Conservation (phyloP, 805 yeast genomes). For the Candida ficus region DNA sequence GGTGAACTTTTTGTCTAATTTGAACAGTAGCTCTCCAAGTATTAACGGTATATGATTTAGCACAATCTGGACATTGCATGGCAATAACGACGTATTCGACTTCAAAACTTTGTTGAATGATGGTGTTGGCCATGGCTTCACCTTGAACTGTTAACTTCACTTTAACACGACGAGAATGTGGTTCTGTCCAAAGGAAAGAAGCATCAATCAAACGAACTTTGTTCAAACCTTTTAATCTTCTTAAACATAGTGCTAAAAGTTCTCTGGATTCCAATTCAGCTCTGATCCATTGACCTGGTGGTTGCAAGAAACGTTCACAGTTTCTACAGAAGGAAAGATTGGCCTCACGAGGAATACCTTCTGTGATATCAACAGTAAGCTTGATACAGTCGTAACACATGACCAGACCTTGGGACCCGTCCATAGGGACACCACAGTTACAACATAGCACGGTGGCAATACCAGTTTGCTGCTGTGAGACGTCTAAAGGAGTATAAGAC, state of each 20-base stretch:
- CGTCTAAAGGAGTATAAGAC: constrained; percentile 35
- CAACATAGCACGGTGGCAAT: constrained; percentile 92
- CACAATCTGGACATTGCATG: constrained; percentile 98
- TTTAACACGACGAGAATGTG: constrained; percentile 92
- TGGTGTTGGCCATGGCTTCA: constrained; percentile 88
- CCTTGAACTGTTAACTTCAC: constrained; percentile 93
- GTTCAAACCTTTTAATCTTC: constrained; percentile 81
- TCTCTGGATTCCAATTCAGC: constrained; percentile 93
- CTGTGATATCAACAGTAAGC: constrained; percentile 88
- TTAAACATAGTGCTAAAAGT: constrained; percentile 81
- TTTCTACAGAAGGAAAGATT: constrained; percentile 91
- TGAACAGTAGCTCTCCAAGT: constrained; percentile 99
- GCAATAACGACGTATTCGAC: constrained; percentile 92
- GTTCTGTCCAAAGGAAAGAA: constrained; percentile 97
- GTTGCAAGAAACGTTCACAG: constrained; percentile 93
- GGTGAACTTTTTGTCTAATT: constrained; percentile 94
- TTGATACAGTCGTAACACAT: constrained; percentile 98
- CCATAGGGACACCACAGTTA: constrained; percentile 98
- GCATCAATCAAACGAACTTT: constrained; percentile 90
- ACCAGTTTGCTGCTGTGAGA: constrained; percentile 28
- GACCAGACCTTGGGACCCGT: constrained; percentile 86
- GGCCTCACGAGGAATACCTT: constrained; percentile 92
- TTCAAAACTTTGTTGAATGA: constrained; percentile 90
- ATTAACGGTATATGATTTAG: constrained; percentile 91
- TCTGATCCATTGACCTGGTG: constrained; percentile 89